Evolutionary conservation across 1,139 yeast genomes (phyloP).

Genomic region (Hyphopichia burtonii): DNA sequence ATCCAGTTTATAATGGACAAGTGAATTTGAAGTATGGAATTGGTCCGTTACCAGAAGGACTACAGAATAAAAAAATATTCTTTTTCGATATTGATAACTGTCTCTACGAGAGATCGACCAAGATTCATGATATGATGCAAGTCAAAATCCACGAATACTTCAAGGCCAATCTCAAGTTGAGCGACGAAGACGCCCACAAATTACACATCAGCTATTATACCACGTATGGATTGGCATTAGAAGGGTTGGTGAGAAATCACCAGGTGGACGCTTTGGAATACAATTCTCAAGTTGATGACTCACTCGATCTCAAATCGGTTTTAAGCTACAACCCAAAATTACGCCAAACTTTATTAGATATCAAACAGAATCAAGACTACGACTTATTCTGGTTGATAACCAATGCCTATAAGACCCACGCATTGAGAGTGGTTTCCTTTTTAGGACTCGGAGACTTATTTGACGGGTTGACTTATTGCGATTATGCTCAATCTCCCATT

Average conservation of each 20-base stretch:
- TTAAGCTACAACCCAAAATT: conserved; percentile 58
- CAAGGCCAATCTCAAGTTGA: conserved; percentile 57
- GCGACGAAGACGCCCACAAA: conserved; percentile 72
- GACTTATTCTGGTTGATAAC: conserved; percentile 79
- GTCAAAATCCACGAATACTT: conserved; percentile 80
- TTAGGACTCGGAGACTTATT: conserved; percentile 87
- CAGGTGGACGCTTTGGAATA: conserved; percentile 86
- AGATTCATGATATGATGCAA: conserved; percentile 86
- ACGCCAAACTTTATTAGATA: conserved; percentile 47
- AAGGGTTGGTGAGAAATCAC: conserved; percentile 83
- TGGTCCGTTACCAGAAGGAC: conserved; percentile 43
- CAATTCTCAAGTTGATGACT: conserved; percentile 85
- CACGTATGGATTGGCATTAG: conserved; percentile 89
- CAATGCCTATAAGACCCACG: conserved; percentile 91
- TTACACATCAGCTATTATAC: conserved; percentile 76
- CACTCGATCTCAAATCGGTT: conserved; percentile 78
- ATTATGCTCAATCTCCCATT: conserved; percentile 65
- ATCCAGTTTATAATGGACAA: conserved; percentile 16
- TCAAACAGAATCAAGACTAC: conserved; percentile 38
- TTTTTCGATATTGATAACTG: conserved; percentile 94
- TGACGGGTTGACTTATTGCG: conserved; percentile 92
- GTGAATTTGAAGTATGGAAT: conserved; percentile 44
- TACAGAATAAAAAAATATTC: conserved; percentile 50
- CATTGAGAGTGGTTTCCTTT: conserved; percentile 68
- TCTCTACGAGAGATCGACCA: conserved; percentile 69